phyloP scores from a whole-genome alignment of 352 stramenopile genomes.

The Phytophthora citricola region DNA sequence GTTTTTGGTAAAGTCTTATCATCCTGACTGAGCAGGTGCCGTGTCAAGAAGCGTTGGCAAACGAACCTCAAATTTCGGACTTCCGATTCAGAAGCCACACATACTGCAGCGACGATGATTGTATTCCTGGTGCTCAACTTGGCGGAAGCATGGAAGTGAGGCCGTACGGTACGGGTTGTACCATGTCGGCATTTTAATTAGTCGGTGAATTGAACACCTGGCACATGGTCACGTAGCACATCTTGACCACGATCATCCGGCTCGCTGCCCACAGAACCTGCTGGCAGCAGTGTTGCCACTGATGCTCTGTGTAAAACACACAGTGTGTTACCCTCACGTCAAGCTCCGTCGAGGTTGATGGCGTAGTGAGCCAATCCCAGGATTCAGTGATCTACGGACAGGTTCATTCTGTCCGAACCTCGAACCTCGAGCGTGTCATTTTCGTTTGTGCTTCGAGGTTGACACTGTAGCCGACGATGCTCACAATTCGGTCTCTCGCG shows the following conservation, averaged over 20 bases:
- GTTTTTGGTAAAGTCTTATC: background rate
- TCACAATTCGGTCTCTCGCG: constrained; percentile 27
- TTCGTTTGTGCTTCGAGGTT: constrained; percentile 13
- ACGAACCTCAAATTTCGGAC: too few relatives aligned
- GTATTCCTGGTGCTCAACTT: too few relatives aligned
- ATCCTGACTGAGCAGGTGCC: background rate
- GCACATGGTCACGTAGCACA: background rate
- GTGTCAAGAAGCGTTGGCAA: too few relatives aligned
- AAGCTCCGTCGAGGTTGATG: background rate
- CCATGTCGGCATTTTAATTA: too few relatives aligned
- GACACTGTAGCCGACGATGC: constrained; percentile 13
- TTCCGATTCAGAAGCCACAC: too few relatives aligned
- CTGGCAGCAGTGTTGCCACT: background rate
- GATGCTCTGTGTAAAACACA: too few relatives aligned
- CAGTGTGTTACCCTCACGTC: too few relatives aligned
- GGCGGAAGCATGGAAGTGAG: too few relatives aligned
- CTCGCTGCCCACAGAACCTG: constrained; percentile 13
- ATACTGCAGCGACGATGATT: too few relatives aligned
- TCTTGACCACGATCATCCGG: constrained; percentile 10
- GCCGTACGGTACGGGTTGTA: too few relatives aligned
- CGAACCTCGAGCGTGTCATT: constrained; percentile 5
- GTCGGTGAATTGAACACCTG: too few relatives aligned
- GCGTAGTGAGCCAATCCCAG: constrained; percentile 7
- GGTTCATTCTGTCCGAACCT: constrained; percentile 6
- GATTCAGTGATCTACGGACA: constrained; percentile 1